Percentiles rank a stretch among this genome's conserved stretches.
Conservation (phyloP, 2,329 filamentous ascomycete genomes). For the Claviceps maximensis region DNA sequence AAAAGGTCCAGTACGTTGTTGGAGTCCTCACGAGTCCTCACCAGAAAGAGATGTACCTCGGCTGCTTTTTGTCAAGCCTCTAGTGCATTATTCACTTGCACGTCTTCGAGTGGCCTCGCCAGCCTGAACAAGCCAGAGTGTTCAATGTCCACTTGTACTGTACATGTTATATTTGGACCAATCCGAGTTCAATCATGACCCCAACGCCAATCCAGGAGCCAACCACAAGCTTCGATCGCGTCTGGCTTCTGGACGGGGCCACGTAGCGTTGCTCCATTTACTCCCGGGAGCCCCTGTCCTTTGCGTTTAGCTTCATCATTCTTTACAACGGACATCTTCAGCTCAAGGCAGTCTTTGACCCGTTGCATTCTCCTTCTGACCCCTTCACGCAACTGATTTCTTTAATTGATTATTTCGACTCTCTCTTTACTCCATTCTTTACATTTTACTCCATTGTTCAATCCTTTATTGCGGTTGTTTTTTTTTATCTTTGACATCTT, state of each 20-base stretch:
- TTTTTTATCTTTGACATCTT: slow-evolving; percentile 6
- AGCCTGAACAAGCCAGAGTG: background rate
- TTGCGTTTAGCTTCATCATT: slow-evolving; percentile 5
- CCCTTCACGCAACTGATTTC: background rate
- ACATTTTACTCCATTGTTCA: background rate
- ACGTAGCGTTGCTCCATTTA: background rate
- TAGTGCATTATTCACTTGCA: no score
- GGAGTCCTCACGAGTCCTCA: no score
- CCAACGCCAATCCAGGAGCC: background rate
- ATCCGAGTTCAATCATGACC: background rate
- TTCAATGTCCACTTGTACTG: background rate
- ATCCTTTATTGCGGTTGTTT: background rate
- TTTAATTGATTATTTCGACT: background rate
- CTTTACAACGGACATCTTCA: background rate
- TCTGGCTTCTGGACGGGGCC: background rate
- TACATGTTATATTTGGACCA: background rate
- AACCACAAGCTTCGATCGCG: background rate
- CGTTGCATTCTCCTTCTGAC: background rate
- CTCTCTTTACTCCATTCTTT: slow-evolving; percentile 7
- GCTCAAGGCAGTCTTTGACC: slow-evolving; percentile 2
- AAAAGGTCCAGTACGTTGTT: no score
- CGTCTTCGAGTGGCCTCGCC: no score
- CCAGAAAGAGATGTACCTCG: no score
- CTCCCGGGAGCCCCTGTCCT: background rate
- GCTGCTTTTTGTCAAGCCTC: no score